Base-by-base conservation (phyloP, 805 yeast species). In the Lipomyces japonicus region DNA sequence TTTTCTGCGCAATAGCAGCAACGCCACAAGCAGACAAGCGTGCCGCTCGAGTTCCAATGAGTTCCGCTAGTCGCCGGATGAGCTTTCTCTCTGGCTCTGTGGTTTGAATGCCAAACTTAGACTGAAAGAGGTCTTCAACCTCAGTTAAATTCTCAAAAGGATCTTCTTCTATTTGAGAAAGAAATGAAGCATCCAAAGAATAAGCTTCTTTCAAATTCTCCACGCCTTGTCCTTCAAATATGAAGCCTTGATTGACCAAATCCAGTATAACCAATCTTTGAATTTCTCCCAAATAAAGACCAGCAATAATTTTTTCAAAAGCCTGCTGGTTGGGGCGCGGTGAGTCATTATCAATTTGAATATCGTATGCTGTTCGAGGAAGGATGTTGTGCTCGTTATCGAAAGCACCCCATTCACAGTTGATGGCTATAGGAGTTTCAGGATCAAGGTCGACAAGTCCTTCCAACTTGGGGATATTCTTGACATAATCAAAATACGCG, bases 341-440 rank as follows among this genome's bases (percentile, higher is more conserved):
- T 36, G 95, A 84, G 65, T 85, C 84, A 25, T 71, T 74, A 69
- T 91, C 97, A 59, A 91, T 83, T 59, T 73, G 75, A 48, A 82
- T 66, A 70, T 91, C 98, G 69, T 81, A 91, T 68, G 82, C 83
- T 60, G 95, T 90, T 73, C 96, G 81, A 66, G 97, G 97, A 62
- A 91, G 77, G 31, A 82, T 78, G 7, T 61, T 51, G 64, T 84
- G 95, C 71, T 88, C 96, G 67, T 88, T 90, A 69, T 91, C 97
- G 67, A 91, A 91, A 4, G 97, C 91, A 65, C 98, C 97, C 73
- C 91, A 91, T 74, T 91, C 98, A 76, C 97, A 89, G 77, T 91
- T 91, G 69, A 91, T 91, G 48, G 96, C 96, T 95, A 91, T 90
- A 57, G 84, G 81, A 38, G 84, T 76, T 43, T 78, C 78, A 4